Evolutionary conservation across 805 yeast genomes (phyloP).

Genomic region (Komagataella phaffii): DNA sequence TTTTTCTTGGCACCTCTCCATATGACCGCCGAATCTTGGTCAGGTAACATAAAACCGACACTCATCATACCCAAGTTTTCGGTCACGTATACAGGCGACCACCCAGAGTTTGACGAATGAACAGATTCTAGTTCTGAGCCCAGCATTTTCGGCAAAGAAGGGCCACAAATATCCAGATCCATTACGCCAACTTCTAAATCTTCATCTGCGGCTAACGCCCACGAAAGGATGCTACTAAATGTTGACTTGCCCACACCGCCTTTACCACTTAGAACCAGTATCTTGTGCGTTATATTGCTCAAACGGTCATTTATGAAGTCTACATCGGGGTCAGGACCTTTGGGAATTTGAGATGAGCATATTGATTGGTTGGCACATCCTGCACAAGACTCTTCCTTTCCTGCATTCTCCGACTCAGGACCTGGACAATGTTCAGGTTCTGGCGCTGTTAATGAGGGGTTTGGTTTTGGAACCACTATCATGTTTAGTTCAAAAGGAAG

Average conservation of each 20-base stretch:
- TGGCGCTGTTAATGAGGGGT: constrained; percentile 35
- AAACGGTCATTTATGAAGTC: constrained; percentile 61
- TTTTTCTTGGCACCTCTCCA: constrained; percentile 98
- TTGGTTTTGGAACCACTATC: constrained; percentile 1
- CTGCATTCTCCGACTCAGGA: constrained; percentile 89
- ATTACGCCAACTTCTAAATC: constrained; percentile 85
- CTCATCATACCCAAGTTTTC: constrained; percentile 95
- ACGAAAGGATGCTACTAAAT: constrained; percentile 87
- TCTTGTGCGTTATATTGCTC: constrained; percentile 56
- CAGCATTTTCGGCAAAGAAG: constrained; percentile 87
- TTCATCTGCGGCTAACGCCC: constrained; percentile 84
- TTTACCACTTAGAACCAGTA: constrained; percentile 67
- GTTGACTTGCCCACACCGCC: constrained; percentile 99
- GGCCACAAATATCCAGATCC: constrained; percentile 97
- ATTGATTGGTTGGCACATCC: constrained; percentile 92
- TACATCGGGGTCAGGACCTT: constrained; percentile 93
- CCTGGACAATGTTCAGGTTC: constrained; percentile 99
- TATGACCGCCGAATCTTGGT: constrained; percentile 83
- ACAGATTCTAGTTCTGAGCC: constrained; percentile 81
- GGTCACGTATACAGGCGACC: constrained; percentile 94
- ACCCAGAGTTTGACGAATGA: constrained; percentile 84
- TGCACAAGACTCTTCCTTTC: constrained; percentile 83
- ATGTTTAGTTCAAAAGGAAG: not conserved
- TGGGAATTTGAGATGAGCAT: constrained; percentile 71
- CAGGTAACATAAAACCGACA: constrained; percentile 89